Evolutionary conservation across 2,329 filamentous ascomycete species (phyloP).

Genomic region (Pyrenochaeta sp.): DNA sequence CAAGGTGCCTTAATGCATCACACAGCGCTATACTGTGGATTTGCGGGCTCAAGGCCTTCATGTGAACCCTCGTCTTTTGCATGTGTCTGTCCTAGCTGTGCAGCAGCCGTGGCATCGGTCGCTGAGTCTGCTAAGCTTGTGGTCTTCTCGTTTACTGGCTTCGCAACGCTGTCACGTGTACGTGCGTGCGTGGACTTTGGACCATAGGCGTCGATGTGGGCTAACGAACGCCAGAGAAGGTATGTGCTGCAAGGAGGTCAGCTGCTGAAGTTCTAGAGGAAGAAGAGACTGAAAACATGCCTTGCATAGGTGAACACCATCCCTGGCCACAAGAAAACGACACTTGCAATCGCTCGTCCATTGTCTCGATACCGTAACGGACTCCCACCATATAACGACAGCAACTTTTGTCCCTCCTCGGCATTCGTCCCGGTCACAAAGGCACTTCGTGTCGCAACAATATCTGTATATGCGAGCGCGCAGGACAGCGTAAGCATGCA

Average conservation of each 20-base stretch:
- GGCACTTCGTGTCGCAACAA: slow-evolving; percentile 58
- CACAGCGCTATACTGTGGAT: slow-evolving; percentile 1
- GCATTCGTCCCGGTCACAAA: slow-evolving; percentile 55
- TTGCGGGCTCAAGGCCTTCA: not conserved
- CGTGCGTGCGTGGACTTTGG: slow-evolving; percentile 51
- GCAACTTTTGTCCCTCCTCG: slow-evolving; percentile 39
- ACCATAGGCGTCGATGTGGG: slow-evolving; percentile 50
- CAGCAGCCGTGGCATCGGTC: not conserved
- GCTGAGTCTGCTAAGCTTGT: slow-evolving; percentile 3
- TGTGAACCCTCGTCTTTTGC: slow-evolving; percentile 1
- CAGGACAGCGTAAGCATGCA: slow-evolving; percentile 58
- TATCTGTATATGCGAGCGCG: slow-evolving; percentile 61
- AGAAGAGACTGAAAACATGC: slow-evolving; percentile 30
- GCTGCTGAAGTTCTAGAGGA: not conserved
- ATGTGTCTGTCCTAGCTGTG: slow-evolving; percentile 2
- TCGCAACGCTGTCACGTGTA: slow-evolving; percentile 16
- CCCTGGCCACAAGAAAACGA: slow-evolving; percentile 64
- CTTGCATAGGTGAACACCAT: slow-evolving; percentile 59
- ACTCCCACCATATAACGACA: slow-evolving; percentile 48
- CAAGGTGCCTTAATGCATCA: not conserved
- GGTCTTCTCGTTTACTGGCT: slow-evolving; percentile 15
- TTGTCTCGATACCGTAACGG: slow-evolving; percentile 60
- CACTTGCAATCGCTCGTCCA: slow-evolving; percentile 59
- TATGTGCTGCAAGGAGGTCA: slow-evolving; percentile 40
- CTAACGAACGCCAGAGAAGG: slow-evolving; percentile 50